These are phyloP conservation scores for Urostyla sp. DNA, from an alignment of 73 alveolate species.

Conservation along the genomic window DNA sequence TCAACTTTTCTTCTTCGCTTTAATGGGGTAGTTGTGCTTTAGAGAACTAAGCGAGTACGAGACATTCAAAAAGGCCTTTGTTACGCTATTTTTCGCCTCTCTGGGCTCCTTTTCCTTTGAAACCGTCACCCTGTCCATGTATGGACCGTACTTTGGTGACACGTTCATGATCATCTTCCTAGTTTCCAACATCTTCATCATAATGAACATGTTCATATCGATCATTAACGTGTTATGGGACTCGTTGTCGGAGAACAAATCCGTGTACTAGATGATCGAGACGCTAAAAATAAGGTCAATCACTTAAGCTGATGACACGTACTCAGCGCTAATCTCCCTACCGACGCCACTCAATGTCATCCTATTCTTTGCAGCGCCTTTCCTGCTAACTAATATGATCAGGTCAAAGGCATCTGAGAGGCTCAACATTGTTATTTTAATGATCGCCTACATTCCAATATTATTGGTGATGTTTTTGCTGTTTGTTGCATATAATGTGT, in stretches of 20 bases:
- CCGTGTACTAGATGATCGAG: conserved; percentile 46
- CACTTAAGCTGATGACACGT: conserved; percentile 56
- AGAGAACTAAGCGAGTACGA: conserved; percentile 32
- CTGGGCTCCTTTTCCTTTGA: conserved; percentile 59
- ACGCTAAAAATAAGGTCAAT: conserved; percentile 63
- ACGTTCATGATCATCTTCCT: conserved; percentile 40
- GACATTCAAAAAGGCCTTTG: conserved; percentile 24
- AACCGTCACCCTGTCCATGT: conserved; percentile 2
- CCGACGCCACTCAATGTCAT: conserved; percentile 58
- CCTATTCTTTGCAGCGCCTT: conserved; percentile 46
- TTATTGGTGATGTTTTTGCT: conserved; percentile 34
- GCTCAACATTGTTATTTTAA: conserved; percentile 35
- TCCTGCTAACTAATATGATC: conserved; percentile 52
- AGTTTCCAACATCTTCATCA: conserved; percentile 34
- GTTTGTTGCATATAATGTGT: conserved; percentile 28
- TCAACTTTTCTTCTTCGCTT: conserved; percentile 55
- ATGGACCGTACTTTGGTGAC: conserved; percentile 47
- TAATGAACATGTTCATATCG: conserved; percentile 37
- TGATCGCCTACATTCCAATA: conserved; percentile 58
- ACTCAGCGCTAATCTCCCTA: conserved; percentile 61
- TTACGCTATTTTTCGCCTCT: conserved; percentile 62
- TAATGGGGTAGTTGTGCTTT: conserved; percentile 54
- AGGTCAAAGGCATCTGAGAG: conserved; percentile 4
- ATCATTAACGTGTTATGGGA: conserved; percentile 44
- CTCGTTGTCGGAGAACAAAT: neutral